Evolutionary conservation across 805 yeast genomes (phyloP), one percentile per base, ranked within the genome.

Genomic region (Metschnikowia gelsemii): DNA sequence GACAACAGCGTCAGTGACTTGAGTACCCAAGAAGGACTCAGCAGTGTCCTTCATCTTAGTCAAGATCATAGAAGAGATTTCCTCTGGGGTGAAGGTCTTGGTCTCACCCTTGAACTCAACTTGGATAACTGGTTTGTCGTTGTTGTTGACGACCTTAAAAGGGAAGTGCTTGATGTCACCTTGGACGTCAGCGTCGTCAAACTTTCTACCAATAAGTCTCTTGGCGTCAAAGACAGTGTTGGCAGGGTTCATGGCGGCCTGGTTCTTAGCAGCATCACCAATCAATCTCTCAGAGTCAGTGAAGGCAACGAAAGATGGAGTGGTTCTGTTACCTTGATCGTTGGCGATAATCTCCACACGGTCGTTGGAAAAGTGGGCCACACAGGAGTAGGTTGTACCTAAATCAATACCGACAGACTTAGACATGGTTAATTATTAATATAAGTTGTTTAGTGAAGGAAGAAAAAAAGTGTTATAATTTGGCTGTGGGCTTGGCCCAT

Each of bases 1-100:
- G 52, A 87, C 93, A 51, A 87, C 96, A 23, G 96, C 96, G 57
- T 87, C 89, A 38, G 90, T 82, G 46, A 82, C 87, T 58, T 71
- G 73, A 65, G 76, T 72, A 61, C 86, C 88, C 58, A 82, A 76
- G 74, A 78, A 79, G 51, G 85, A 82, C 75, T 82, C 87, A 60
- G 88, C 87, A 66, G 78, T 81, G 54, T 59, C 63, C 56, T 53
- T 59, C 63, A 59, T 59, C 62, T 59, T 59, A 52, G 54, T 42
- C 62, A 59, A 58, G 47, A 59, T 50, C 63, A 59, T 58, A 18
- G 63, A 58, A 28, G 63, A 58, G 57, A 59, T 54, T 42, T 59
- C 63, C 49, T 59, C 61, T 24, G 63, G 63, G 33, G 63, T 51
- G 60, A 59, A 59, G 20, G 51, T 56, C 63, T 58, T 59, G 58